A percentile compares a stretch with the other conserved stretches of the same genome.
These are phyloP conservation scores for Aspergillus piperis DNA, from an alignment of 2,329 filamentous ascomycete species.

Conservation along the genomic window DNA sequence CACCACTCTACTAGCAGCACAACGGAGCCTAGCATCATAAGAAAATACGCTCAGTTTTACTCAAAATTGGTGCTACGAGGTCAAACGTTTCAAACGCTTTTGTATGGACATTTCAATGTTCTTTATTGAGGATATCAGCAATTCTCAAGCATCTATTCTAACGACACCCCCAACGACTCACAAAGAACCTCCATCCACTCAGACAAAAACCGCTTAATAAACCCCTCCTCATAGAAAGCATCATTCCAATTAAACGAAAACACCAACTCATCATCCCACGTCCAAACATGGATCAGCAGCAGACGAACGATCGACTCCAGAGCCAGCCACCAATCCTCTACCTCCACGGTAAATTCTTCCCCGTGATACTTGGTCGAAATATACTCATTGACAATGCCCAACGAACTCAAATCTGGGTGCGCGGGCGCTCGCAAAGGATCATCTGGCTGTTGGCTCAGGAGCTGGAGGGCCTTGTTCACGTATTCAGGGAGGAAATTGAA, in stretches of 20 bases:
- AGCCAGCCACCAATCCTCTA: constrained; percentile 2
- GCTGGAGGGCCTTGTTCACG: not conserved
- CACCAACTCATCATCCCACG: not conserved
- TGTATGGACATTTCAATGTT: too few relatives aligned
- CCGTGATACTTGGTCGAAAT: not conserved
- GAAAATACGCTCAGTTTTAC: too few relatives aligned
- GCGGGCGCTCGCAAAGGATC: not conserved
- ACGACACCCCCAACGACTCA: too few relatives aligned
- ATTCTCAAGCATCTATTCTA: too few relatives aligned
- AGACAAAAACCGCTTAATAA: not conserved
- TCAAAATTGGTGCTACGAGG: too few relatives aligned
- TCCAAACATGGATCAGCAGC: constrained; percentile 2
- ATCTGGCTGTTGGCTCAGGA: not conserved
- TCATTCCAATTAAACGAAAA: not conserved
- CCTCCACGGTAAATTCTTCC: not conserved
- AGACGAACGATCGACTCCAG: not conserved
- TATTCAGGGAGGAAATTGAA: not conserved
- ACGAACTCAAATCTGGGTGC: not conserved
- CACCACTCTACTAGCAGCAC: too few relatives aligned
- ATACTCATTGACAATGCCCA: not conserved
- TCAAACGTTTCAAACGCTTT: too few relatives aligned
- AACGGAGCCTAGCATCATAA: too few relatives aligned
- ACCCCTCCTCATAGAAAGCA: constrained; percentile 3
- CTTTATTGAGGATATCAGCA: too few relatives aligned
- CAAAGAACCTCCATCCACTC: not conserved